A percentile compares a stretch with the other conserved stretches of the same genome.
Evolutionary conservation across 257 asterid genomes (phyloP).

Genomic region (Penstemon davidsonii): DNA sequence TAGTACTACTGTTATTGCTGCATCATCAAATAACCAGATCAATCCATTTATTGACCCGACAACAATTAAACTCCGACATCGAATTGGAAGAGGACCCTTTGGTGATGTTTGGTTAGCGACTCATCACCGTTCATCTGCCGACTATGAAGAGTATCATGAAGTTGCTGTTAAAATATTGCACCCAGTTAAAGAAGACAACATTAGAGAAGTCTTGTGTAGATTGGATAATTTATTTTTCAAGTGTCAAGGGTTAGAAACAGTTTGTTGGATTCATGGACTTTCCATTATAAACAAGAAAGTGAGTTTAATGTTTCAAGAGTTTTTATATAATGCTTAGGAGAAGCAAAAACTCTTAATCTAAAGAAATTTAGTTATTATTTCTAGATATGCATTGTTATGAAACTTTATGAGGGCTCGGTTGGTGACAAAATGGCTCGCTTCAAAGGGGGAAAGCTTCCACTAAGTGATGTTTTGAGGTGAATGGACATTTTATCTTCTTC

Average conservation of each 20-base stretch:
- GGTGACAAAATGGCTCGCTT: constrained; percentile 78
- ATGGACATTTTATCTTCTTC: not conserved
- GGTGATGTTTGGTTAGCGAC: constrained; percentile 95
- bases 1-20: constrained; percentile 37
- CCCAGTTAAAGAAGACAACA: constrained; percentile 59
- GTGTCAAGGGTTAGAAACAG: constrained; percentile 59
- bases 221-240: constrained; percentile 51
- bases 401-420: constrained; percentile 77
- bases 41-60: constrained; percentile 69
- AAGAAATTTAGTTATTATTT: constrained; percentile 31
- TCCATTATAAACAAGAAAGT: constrained; percentile 71
- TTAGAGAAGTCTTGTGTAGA: constrained; percentile 49
- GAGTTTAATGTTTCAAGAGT: constrained; percentile 27
- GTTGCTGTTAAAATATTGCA: constrained; percentile 81
- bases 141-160: constrained; percentile 71
- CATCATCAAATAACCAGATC: constrained; percentile 40
- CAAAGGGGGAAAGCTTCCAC: constrained; percentile 69
- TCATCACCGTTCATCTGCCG: constrained; percentile 53
- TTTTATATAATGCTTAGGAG: not conserved
- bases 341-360: constrained; percentile 15
- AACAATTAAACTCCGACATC: constrained; percentile 73
- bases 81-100: constrained; percentile 80
- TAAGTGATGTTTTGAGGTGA: constrained; percentile 79
- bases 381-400: constrained; percentile 83
- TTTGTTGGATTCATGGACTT: constrained; percentile 63